Base-by-base conservation (phyloP, 2,329 filamentous ascomycete species). In the Cladophialophora psammophila region DNA sequence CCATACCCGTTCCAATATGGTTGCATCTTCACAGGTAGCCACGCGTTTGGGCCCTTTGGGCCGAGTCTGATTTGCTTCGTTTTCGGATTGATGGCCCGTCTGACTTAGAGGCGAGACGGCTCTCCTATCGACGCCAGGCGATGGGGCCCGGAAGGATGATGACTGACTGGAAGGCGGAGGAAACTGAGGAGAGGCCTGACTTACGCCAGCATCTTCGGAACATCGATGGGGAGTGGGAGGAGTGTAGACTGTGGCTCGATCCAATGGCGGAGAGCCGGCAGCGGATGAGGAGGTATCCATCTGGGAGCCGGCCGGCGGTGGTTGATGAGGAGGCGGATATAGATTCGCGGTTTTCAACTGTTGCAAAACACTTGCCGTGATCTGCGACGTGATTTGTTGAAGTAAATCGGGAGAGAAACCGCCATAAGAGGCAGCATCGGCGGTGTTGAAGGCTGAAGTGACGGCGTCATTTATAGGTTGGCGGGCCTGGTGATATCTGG, bases 1-100 rank as follows among this genome's bases (percentile, higher is more conserved):
- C 93, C 93, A 96, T 75, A 89, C 89, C 75, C 86, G 87, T 75
- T 94, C 91, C 34, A 91, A 78, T 1, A 86, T 85, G 1, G 86
- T 88, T 68, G 84, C 76, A 66, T 88, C 86, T 36, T 78, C 77
- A 12, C 76, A 75, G 0, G 80, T 82, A 26, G 78, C 75, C 52
- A 79, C 75, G 34, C 80, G 76, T 15, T 75, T 74, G 9, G 78
- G 77, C 12, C 75, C 75, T 63, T 75, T 79, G 2, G 80, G 48
- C 31, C 62, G 59, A 42, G 66, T 71, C 48, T 65, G 63, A 5
- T 69, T 73, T 26, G 71, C 66, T 32, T 74, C 70, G 54, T 72
- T 75, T 18, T 77, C 76, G 58, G 75, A 69, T 60, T 75, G 71
- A 36, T 78, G 78, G 57, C 76, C 78, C 3, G 72, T 66, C 42